Evolutionary conservation across 192 early-diverging fungal genomes (phyloP), one percentile per base, ranked within the genome.

Genomic region (Obelidium mucronatum): DNA sequence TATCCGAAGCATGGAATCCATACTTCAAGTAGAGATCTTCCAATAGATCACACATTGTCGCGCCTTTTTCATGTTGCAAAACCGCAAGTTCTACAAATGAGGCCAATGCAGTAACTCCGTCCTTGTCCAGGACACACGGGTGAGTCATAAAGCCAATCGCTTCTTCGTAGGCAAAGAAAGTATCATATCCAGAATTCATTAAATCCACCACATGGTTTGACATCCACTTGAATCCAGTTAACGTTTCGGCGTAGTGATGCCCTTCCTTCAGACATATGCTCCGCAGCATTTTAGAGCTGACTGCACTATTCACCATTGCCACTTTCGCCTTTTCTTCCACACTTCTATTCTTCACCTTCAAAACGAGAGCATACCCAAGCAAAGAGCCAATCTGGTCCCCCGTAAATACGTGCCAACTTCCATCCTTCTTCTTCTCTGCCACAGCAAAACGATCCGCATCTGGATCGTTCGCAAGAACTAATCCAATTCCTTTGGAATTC

Each of bases 151-250:
- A 86, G 15, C 81, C 96, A 58, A 98, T 96, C 22, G 96, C 95
- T 85, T 98, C 96, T 79, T 98, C 96, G 78, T 93, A 98, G 17
- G 91, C 94, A 79, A 98, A 96, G 30, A 91, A 82, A 3, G 91
- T 91, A 67, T 89, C 70, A 52, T 88, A 87, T 19, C 93, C 93
- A 70, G 89, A 75, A 19, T 82, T 74, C 69, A 88, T 84, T 76
- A 97, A 71, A 11, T 88, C 84, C 36, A 92, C 87, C 35, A 92
- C 92, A 39, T 86, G 83, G 81, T 97, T 98, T 26, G 94, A 93
- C 65, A 98, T 89, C 93, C 94, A 98, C 80, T 98, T 98, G 88
- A 98, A 97, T 34, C 96, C 96, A 11, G 96, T 98, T 54, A 97
- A 84, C 1, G 96, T 96, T 77, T 97, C 96, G 51, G 92, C 91